Base-by-base conservation (phyloP, 176 grass and related monocot species). In the Bolboschoenus planiculmis region DNA sequence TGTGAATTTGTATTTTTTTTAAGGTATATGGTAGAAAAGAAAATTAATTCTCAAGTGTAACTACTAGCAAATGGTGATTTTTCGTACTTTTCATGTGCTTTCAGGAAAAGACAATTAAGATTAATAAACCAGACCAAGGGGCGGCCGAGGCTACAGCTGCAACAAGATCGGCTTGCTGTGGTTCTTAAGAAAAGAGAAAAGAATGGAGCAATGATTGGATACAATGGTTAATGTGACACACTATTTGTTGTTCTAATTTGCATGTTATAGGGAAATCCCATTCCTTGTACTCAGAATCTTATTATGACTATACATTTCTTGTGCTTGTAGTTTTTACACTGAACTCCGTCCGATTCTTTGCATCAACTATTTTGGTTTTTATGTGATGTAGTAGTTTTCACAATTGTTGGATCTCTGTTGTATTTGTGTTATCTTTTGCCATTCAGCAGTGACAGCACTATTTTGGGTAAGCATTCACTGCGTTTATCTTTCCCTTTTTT, bases 91-190 rank as follows among this genome's bases (percentile, higher is more conserved):
- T 43, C 81, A 71, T 18, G 86, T 84, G 43, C 37, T 46, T 89
- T 82, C 79, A 97, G 95, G 92, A 94, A 62, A 90, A 88, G 50
- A 88, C 92, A 3, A 94, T 97, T 83, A 97, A 94, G 85, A 94
- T 97, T 78, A 94, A 91, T 66, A 91, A 88, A 85, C 87, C 91
- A 58, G 68, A 88, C 42, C 86, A 94, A 85, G 83, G 54, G 27
- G 77, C 80, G 34, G 47, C 40, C 0, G 90, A 90, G 0, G 24
- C 79, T 81, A 40, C 88, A 53, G 85, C 87, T 73, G 81, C 85
- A 14, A 37, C 79, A 21, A 29, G 83, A 83, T 97, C 94, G n/a
- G 83, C 88, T 26, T 97, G 95, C 87, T 97, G 95, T 46, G 95
- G 95, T 51, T 92, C 88, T 56, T 97, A 86, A 66, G 56, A 71